Conservation (phyloP, 2,329 filamentous ascomycete genomes). For the Phialemoniopsis sp. region DNA sequence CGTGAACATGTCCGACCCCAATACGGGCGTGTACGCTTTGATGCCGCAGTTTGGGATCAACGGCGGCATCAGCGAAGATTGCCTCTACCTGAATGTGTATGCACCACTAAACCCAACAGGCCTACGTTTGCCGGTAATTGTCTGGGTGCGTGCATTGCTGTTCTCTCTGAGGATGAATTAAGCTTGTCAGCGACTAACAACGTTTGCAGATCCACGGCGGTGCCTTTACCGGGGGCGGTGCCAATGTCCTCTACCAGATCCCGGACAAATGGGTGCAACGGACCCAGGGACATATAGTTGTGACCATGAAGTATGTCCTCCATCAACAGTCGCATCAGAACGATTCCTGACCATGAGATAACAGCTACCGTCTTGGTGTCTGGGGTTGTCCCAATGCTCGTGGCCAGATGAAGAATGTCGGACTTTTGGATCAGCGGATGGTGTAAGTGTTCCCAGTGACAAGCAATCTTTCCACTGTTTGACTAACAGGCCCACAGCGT, state of each 20-base stretch:
- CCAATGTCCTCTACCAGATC: slow-evolving; percentile 4
- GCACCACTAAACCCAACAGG: not conserved
- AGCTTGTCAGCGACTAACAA: no score
- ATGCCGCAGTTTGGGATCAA: slow-evolving; percentile 4
- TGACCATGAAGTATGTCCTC: slow-evolving; percentile 2
- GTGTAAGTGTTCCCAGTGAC: no score
- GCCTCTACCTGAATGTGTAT: slow-evolving; percentile 5
- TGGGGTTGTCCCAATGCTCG: no score
- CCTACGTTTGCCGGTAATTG: not conserved
- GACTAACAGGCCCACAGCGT: no score
- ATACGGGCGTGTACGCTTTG: not conserved
- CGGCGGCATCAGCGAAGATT: slow-evolving; percentile 4
- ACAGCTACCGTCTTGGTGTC: no score
- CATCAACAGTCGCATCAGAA: not conserved
- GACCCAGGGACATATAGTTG: slow-evolving; percentile 3
- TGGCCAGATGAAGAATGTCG: no score
- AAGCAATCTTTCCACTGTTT: no score
- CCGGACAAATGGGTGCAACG: slow-evolving; percentile 5
- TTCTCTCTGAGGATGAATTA: no score
- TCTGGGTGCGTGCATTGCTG: no score
- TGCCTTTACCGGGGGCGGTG: slow-evolving; percentile 1
- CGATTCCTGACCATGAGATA: no score
- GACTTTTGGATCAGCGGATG: no score
- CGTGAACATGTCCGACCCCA: not conserved
- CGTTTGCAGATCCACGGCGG: slow-evolving; percentile 5